These are phyloP conservation scores for Lipomyces chichibuensis DNA, from an alignment of 805 yeast genomes.

Conservation along the genomic window DNA sequence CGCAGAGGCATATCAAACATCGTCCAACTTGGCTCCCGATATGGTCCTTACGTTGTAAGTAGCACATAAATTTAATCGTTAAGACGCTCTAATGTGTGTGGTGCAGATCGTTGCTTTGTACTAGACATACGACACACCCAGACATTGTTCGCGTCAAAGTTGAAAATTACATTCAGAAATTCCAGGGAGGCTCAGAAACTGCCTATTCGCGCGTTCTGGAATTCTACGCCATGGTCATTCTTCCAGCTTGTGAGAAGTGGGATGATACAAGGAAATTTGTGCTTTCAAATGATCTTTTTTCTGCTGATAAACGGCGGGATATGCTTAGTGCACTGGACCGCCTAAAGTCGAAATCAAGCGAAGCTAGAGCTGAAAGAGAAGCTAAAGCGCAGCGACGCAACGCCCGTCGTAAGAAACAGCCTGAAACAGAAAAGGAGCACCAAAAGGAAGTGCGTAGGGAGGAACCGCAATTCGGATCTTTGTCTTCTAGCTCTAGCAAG, in stretches of 20 bases:
- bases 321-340: background rate
- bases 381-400: background rate
- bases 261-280: slow-evolving; percentile 11
- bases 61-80: background rate
- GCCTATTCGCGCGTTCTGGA: slow-evolving; percentile 15
- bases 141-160: slow-evolving; percentile 10
- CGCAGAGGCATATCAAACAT: background rate
- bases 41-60: slow-evolving; percentile 16
- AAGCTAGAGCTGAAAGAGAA: background rate
- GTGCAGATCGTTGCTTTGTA: slow-evolving; percentile 10
- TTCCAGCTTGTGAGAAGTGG: slow-evolving; percentile 27
- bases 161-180: slow-evolving; percentile 4
- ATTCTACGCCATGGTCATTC: slow-evolving; percentile 17
- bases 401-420: background rate
- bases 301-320: slow-evolving; percentile 4
- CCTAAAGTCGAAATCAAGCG: slow-evolving; percentile 4
- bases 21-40: background rate
- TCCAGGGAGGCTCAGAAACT: too few relatives aligned
- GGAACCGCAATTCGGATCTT: background rate
- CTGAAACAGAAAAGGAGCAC: background rate
- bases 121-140: slow-evolving; percentile 11
- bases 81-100: background rate
- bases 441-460: background rate
- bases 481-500: background rate
- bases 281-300: background rate